Evolutionary conservation across 805 yeast species (phyloP), one percentile per base, ranked within the genome.

Genomic region (Suhomyces sp.): DNA sequence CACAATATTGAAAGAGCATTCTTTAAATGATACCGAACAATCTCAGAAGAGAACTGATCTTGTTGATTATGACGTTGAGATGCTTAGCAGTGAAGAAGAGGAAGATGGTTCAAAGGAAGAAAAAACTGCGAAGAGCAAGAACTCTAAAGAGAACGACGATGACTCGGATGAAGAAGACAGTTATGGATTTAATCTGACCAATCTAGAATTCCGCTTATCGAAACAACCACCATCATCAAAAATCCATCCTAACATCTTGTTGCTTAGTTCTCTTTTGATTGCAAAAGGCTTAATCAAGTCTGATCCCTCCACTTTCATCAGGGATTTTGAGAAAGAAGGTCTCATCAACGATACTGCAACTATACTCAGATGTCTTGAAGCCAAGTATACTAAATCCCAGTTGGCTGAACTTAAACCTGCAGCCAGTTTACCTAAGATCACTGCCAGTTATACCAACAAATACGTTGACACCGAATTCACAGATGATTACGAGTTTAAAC

Each of bases 241-340:
- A 36, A 31, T 64, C 6, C 72, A 70, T 47, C 65, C 76, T 0
- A 75, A 73, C 53, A 62, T 77, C 6, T 64, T 83, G 13, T 67
- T 86, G 2, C 68, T 79, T 41, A 84, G 84, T 5, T 75, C 87
- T 0, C 66, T 87, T 10, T 68, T 79, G 1, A 66, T 86, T 12
- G 71, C 83, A 1, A 70, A 74, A 7, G 54, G 66, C 2, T 63
- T 88, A 48, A 67, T 83, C 0, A 65, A 66, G 5, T 69, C 78
- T 15, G 49, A 47, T n/a, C 78, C 85, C 0, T 69, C 67, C 0
- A 54, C 66, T 0, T 84, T 80, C 52, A 61, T 83, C 5, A 60
- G 65, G 0, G 76, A 73, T 7, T 81, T 90, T 56, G 86, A 81
- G 59, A 78, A 88, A 51, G 96, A 90, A 60, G 97, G 97, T 0